Percentiles rank a stretch among this genome's conserved stretches.
These are phyloP conservation scores for Rugonectria rugulosa DNA, from an alignment of 2,329 filamentous ascomycete species.

Conservation along the genomic window DNA sequence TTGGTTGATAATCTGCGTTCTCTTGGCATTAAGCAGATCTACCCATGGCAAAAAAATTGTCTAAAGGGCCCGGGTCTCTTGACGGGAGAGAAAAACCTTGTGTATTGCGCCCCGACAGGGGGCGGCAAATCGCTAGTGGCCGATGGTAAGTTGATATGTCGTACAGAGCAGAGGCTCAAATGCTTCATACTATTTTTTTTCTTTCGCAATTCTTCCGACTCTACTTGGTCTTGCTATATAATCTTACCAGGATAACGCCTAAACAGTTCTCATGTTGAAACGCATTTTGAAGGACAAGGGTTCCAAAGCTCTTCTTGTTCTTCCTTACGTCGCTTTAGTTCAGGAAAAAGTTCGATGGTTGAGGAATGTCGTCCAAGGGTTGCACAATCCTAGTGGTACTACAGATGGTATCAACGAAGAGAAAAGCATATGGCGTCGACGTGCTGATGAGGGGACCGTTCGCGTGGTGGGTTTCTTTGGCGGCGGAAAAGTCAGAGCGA, in stretches of 20 bases:
- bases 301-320: constrained; percentile 74
- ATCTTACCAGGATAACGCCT: constrained; percentile 25
- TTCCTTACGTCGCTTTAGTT: constrained; percentile 81
- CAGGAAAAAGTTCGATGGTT: constrained; percentile 83
- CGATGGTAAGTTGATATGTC: constrained; percentile 50
- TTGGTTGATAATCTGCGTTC: constrained; percentile 70
- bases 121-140: constrained; percentile 81
- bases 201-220: too few relatives aligned
- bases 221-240: too few relatives aligned
- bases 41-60: constrained; percentile 82
- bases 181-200: too few relatives aligned
- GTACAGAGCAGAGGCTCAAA: too few relatives aligned
- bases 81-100: constrained; percentile 70
- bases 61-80: constrained; percentile 73
- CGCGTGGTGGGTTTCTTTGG: constrained; percentile 78
- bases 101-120: constrained; percentile 82
- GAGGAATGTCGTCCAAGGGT: constrained; percentile 68
- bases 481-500: constrained; percentile 70
- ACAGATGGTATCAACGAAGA: constrained; percentile 44
- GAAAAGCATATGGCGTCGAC: constrained; percentile 58
- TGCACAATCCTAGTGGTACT: constrained; percentile 51
- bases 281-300: constrained; percentile 68
- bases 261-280: constrained; percentile 74
- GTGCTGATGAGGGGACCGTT: constrained; percentile 65
- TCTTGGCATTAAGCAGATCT: constrained; percentile 76